Evolutionary conservation across 2,329 filamentous ascomycete species (phyloP).

Genomic region (Colletotrichum chlorophyti): DNA sequence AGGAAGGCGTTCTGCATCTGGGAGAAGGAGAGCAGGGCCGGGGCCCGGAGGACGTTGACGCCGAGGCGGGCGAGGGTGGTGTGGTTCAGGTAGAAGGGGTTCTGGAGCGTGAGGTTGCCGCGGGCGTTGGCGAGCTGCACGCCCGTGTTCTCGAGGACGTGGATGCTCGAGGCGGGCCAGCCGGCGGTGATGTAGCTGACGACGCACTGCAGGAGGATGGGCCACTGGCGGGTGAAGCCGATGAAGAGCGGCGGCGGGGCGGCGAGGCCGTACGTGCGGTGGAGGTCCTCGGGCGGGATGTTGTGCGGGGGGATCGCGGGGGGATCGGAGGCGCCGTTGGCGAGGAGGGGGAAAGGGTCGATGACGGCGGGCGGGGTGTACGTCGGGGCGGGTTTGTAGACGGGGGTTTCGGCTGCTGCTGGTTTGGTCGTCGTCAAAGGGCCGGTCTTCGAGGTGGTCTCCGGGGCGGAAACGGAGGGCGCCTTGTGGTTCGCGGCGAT

Average conservation of each 20-base stretch:
- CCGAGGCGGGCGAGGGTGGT: constrained; percentile 55
- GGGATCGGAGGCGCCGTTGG: constrained; percentile 34
- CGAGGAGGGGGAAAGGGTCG: constrained; percentile 51
- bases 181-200: constrained; percentile 64
- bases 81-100: constrained; percentile 64
- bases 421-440: constrained; percentile 3
- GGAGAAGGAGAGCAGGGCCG: constrained; percentile 59
- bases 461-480: not conserved
- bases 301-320: constrained; percentile 55
- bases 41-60: constrained; percentile 57
- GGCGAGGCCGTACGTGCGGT: constrained; percentile 45
- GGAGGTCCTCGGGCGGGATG: constrained; percentile 42
- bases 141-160: constrained; percentile 66
- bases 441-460: not conserved
- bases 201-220: constrained; percentile 61
- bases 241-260: constrained; percentile 59
- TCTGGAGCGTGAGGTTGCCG: constrained; percentile 55
- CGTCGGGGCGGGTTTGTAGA: constrained; percentile 41
- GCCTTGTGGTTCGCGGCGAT: not conserved
- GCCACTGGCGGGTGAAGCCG: constrained; percentile 64
- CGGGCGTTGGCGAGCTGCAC: constrained; percentile 59
- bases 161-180: constrained; percentile 63
- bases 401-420: constrained; percentile 27
- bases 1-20: constrained; percentile 64
- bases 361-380: constrained; percentile 44